phyloP scores from a whole-genome alignment of 2,329 filamentous ascomycete species.

The Dactylellina leptospora region DNA sequence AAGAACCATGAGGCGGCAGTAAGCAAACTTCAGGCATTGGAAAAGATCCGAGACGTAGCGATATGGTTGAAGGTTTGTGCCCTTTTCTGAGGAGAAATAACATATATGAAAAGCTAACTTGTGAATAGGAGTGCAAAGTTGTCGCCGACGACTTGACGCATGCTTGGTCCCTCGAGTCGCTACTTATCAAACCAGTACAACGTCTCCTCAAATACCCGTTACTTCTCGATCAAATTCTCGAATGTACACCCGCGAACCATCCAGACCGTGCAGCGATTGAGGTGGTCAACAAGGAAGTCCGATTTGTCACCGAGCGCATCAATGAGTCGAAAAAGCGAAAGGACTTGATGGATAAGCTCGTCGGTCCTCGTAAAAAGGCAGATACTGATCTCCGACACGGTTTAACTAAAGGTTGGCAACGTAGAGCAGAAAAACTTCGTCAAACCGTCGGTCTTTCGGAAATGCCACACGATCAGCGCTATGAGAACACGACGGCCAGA shows the following conservation, averaged over 20 bases:
- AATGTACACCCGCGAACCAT: constrained; percentile 81
- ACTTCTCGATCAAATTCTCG: constrained; percentile 79
- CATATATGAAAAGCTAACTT: constrained; percentile 16
- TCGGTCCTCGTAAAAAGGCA: constrained; percentile 79
- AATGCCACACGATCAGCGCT: constrained; percentile 80
- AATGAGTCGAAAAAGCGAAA: constrained; percentile 96
- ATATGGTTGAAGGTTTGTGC: constrained; percentile 75
- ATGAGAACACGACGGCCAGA: constrained; percentile 80
- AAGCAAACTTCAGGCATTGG: constrained; percentile 67
- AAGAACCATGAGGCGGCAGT: constrained; percentile 73
- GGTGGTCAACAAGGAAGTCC: constrained; percentile 75
- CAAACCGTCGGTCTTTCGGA: constrained; percentile 72
- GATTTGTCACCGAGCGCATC: constrained; percentile 72
- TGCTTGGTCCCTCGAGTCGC: constrained; percentile 92
- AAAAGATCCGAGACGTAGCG: constrained; percentile 69
- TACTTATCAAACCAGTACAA: constrained; percentile 97
- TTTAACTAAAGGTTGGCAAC: constrained; percentile 86
- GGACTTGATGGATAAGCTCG: constrained; percentile 88
- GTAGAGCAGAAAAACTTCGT: constrained; percentile 84
- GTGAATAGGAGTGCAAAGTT: constrained; percentile 76
- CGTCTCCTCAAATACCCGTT: constrained; percentile 93
- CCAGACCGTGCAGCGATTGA: constrained; percentile 79
- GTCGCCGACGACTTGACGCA: constrained; percentile 90
- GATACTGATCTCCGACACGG: constrained; percentile 87
- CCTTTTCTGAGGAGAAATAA: background rate